Percentiles rank a stretch among this genome's conserved stretches.
Evolutionary conservation across 495 filamentous ascomycete species (phyloP).

Genomic region (Penicillium bialowiezense): DNA sequence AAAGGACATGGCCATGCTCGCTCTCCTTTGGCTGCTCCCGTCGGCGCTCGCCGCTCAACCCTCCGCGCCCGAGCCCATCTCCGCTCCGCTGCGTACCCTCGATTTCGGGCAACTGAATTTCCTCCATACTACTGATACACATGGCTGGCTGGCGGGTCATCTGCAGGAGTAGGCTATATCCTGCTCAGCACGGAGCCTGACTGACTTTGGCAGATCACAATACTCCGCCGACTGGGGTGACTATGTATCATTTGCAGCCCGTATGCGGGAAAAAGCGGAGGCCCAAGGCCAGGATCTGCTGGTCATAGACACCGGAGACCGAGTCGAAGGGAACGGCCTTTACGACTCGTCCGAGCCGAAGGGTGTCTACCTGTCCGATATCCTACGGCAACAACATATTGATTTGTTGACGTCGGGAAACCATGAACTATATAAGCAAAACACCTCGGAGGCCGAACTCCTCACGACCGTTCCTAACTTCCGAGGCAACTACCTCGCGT

Average conservation of each 20-base stretch:
- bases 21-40: constrained; percentile 20
- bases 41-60: constrained; percentile 65
- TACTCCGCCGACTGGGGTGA: constrained; percentile 98
- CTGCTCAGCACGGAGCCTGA: constrained; percentile 7
- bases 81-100: constrained; percentile 77
- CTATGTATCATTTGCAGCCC: constrained; percentile 88
- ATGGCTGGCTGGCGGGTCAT: constrained; percentile 95
- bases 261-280: constrained; percentile 76
- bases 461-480: constrained; percentile 75
- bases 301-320: constrained; percentile 89
- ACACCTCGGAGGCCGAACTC: constrained; percentile 75
- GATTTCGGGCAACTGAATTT: constrained; percentile 93
- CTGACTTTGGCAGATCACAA: constrained; percentile 58
- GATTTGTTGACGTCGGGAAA: constrained; percentile 90
- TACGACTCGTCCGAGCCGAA: constrained; percentile 88
- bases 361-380: constrained; percentile 82
- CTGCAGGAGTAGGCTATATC: constrained; percentile 67
- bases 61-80: constrained; percentile 70
- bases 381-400: constrained; percentile 75
- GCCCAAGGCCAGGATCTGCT: constrained; percentile 75
- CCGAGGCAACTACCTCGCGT: constrained; percentile 72
- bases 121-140: constrained; percentile 89
- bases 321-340: constrained; percentile 94
- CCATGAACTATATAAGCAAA: constrained; percentile 86
- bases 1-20: constrained; percentile 14